Evolutionary conservation across 2,329 filamentous ascomycete species (phyloP).

Genomic region (Scedosporium dehoogii): DNA sequence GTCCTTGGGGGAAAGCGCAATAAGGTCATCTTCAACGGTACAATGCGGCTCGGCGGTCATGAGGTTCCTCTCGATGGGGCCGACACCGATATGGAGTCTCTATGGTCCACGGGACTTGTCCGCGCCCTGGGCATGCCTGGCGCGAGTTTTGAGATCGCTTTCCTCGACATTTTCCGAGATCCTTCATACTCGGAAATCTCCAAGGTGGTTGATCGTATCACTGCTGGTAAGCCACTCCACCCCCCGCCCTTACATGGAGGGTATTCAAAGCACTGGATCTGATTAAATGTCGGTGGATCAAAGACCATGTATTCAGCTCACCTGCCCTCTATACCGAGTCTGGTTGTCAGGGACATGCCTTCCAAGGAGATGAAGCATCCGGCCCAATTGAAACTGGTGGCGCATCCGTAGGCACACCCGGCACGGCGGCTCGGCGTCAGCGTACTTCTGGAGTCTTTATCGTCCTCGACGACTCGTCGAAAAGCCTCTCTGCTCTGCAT

Average conservation of each 20-base stretch:
- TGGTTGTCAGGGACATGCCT: background rate
- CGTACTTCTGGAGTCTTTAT: slow-evolving; percentile 21
- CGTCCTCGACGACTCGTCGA: slow-evolving; percentile 12
- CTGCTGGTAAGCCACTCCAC: no score
- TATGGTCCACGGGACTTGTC: slow-evolving; percentile 24
- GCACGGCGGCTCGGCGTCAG: background rate
- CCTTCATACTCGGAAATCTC: background rate
- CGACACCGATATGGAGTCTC: slow-evolving; percentile 15
- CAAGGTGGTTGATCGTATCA: background rate
- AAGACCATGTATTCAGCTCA: background rate
- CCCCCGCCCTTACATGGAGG: no score
- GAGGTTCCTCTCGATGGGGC: no score
- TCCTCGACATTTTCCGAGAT: slow-evolving; percentile 38
- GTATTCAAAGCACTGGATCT: no score
- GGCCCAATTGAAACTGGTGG: no score
- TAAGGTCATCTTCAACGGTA: no score
- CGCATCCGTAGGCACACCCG: background rate
- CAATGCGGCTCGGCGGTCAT: no score
- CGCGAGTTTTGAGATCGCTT: slow-evolving; percentile 45
- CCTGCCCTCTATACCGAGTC: background rate
- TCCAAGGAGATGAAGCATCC: no score
- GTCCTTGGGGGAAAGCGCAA: no score
- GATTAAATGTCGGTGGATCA: no score
- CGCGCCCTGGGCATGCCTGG: slow-evolving; percentile 42
- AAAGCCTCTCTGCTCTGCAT: slow-evolving; percentile 20